These are phyloP conservation scores for Helminthosporium solani DNA, from an alignment of 2,329 filamentous ascomycete genomes.

Conservation along the genomic window DNA sequence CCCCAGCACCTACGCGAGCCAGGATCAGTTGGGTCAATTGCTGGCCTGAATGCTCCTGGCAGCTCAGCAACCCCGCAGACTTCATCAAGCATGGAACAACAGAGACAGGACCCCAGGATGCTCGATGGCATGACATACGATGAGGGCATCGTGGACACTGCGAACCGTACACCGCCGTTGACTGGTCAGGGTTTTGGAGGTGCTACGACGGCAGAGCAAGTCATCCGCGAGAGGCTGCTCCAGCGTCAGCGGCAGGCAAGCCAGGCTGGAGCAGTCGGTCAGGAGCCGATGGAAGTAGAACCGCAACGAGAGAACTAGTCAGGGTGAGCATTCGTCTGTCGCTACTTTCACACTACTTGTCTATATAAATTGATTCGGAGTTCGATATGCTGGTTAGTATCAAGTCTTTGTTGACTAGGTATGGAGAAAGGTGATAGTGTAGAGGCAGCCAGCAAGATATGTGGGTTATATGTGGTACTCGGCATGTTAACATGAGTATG, in stretches of 20 bases:
- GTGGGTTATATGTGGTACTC: not conserved
- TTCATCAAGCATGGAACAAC: conserved; percentile 34
- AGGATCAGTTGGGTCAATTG: conserved; percentile 33
- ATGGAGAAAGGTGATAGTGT: not conserved
- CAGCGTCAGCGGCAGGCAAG: conserved; percentile 15
- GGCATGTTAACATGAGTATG: not conserved
- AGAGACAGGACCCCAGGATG: conserved; percentile 45
- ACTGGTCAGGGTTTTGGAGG: conserved; percentile 31
- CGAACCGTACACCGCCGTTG: conserved; percentile 36
- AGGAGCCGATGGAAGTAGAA: not conserved
- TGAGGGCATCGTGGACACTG: conserved; percentile 43
- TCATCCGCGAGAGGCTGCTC: conserved; percentile 56
- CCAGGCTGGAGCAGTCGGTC: conserved; percentile 15
- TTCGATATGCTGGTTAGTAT: conserved; percentile 4
- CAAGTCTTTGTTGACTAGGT: conserved; percentile 1
- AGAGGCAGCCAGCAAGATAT: not conserved
- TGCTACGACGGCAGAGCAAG: conserved; percentile 63
- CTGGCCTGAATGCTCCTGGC: conserved; percentile 29
- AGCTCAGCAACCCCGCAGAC: conserved; percentile 33
- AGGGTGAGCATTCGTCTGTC: conserved; percentile 1
- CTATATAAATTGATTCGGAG: not conserved
- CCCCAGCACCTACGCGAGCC: conserved; percentile 38
- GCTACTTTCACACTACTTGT: conserved; percentile 1
- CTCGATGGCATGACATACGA: conserved; percentile 52
- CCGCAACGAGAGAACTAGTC: conserved; percentile 15